These are phyloP conservation scores for Aphanoascus verrucosus DNA, from an alignment of 2,329 filamentous ascomycete genomes.

Conservation along the genomic window DNA sequence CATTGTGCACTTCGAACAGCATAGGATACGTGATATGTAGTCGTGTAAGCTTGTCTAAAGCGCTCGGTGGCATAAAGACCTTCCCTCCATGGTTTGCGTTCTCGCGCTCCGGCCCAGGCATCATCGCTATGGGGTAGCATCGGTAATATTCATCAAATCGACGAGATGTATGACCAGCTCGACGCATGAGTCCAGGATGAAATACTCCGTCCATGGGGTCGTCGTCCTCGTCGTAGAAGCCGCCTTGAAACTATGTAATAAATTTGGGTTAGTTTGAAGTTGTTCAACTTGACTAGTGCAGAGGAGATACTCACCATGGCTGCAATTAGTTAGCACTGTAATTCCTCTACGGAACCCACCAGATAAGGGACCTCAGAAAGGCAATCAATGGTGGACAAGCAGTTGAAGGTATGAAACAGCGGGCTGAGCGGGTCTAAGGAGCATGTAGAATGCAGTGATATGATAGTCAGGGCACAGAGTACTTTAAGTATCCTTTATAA, in stretches of 20 bases:
- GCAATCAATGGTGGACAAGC: too few relatives aligned
- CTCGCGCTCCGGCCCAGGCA: conserved; percentile 76
- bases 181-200: conserved; percentile 41
- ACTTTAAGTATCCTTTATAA: too few relatives aligned
- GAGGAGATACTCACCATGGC: neutral
- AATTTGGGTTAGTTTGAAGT: neutral
- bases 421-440: too few relatives aligned
- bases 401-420: too few relatives aligned
- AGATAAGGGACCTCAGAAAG: too few relatives aligned
- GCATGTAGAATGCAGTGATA: too few relatives aligned
- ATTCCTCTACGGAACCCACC: neutral
- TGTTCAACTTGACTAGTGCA: neutral
- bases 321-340: neutral
- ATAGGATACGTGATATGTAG: conserved; percentile 96
- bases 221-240: conserved; percentile 45
- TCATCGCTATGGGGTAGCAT: conserved; percentile 91
- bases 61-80: conserved; percentile 91
- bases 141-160: conserved; percentile 98
- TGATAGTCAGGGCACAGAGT: too few relatives aligned
- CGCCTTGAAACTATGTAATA: conserved; percentile 32
- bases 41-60: conserved; percentile 90
- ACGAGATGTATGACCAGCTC: conserved; percentile 43
- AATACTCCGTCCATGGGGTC: conserved; percentile 45
- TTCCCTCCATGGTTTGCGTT: conserved; percentile 95
- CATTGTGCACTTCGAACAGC: conserved; percentile 91